Evolutionary conservation across 352 stramenopile genomes (phyloP).

Genomic region (Pythium vanterpoolii): DNA sequence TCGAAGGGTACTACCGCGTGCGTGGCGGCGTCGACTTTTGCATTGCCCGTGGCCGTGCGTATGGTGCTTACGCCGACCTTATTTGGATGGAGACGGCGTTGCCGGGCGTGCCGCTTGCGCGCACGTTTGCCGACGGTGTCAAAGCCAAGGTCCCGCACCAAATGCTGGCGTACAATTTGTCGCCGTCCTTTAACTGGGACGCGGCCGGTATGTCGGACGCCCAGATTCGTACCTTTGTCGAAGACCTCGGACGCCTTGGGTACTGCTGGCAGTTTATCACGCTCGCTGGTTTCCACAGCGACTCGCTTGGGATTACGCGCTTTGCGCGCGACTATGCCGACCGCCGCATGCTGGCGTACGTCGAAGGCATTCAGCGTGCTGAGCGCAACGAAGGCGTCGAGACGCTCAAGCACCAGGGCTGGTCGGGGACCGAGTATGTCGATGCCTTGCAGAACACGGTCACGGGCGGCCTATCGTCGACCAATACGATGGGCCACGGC

Average conservation of each 20-base stretch:
- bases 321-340: constrained; percentile 92
- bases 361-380: constrained; percentile 95
- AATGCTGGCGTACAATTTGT: constrained; percentile 99
- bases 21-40: constrained; percentile 96
- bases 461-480: constrained; percentile 94
- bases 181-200: constrained; percentile 99
- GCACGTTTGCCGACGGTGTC: constrained; percentile 92
- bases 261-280: constrained; percentile 99
- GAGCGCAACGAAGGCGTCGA: constrained; percentile 94
- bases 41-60: constrained; percentile 93
- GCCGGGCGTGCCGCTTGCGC: constrained; percentile 93
- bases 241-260: constrained; percentile 93
- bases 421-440: constrained; percentile 96
- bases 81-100: constrained; percentile 99
- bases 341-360: constrained; percentile 94
- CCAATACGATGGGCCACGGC: constrained; percentile 96
- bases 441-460: constrained; percentile 96
- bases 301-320: constrained; percentile 95
- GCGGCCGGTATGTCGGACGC: constrained; percentile 93
- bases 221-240: constrained; percentile 94
- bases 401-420: constrained; percentile 97
- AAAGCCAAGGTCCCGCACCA: constrained; percentile 91
- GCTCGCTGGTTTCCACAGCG: constrained; percentile 97
- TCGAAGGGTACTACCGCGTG: constrained; percentile 98
- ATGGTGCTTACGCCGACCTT: constrained; percentile 94